Evolutionary conservation across 306 rosid species (phyloP).

Genomic region (Oemleria cerasiformis): DNA sequence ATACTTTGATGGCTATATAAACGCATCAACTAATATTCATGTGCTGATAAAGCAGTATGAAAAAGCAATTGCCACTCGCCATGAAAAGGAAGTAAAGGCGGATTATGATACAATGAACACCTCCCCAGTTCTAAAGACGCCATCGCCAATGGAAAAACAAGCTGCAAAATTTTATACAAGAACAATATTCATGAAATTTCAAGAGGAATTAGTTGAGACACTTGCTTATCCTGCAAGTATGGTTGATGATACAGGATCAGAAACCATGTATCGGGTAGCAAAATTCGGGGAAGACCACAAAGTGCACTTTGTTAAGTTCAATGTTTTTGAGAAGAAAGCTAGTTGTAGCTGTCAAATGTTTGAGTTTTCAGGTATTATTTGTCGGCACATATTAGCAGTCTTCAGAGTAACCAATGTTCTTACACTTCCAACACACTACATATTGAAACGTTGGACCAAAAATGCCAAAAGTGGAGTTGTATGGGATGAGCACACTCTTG

Average conservation of each 20-base stretch:
- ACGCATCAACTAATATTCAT: conserved; percentile 30
- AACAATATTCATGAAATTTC: conserved; percentile 30
- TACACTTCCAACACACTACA: conserved; percentile 40
- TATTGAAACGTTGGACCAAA: conserved; percentile 42
- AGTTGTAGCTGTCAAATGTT: conserved; percentile 40
- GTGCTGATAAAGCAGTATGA: conserved; percentile 30
- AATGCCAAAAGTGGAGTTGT: conserved; percentile 40
- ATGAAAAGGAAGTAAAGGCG: conserved; percentile 36
- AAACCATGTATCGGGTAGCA: conserved; percentile 31
- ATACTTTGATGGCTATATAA: conserved; percentile 30
- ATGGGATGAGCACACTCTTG: conserved; percentile 30
- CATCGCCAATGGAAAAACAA: conserved; percentile 44
- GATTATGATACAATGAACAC: conserved; percentile 33
- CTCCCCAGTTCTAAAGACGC: conserved; percentile 31
- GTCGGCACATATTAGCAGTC: conserved; percentile 41
- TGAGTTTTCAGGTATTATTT: conserved; percentile 39
- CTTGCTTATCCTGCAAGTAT: conserved; percentile 31
- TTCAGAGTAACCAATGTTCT: conserved; percentile 42
- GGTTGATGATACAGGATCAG: conserved; percentile 22
- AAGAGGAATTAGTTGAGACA: conserved; percentile 36
- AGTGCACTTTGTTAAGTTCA: conserved; percentile 29
- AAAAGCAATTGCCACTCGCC: conserved; percentile 21
- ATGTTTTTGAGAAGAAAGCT: conserved; percentile 35
- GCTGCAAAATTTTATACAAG: conserved; percentile 32
- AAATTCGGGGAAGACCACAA: conserved; percentile 38